These are phyloP conservation scores for Diaporthe amygdali DNA, from an alignment of 2,329 filamentous ascomycete species.

Conservation along the genomic window DNA sequence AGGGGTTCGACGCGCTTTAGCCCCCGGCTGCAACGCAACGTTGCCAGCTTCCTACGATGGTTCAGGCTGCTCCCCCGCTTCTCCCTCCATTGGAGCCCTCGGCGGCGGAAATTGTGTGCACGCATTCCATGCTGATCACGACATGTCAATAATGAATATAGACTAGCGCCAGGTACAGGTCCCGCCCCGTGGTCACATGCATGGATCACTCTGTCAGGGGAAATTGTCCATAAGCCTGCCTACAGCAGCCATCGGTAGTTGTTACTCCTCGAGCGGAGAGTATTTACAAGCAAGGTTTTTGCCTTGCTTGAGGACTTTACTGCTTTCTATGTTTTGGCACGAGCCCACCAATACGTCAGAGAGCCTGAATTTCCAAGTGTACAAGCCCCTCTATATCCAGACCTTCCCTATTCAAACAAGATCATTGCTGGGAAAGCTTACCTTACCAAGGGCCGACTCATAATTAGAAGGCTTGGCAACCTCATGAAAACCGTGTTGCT, in stretches of 20 bases:
- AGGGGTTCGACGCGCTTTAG: neutral
- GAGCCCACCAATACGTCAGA: too few relatives aligned
- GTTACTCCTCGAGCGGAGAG: neutral
- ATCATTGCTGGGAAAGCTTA: too few relatives aligned
- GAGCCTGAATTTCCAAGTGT: too few relatives aligned
- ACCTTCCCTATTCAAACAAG: too few relatives aligned
- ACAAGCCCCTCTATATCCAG: too few relatives aligned
- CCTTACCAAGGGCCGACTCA: too few relatives aligned
- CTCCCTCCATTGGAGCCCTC: neutral
- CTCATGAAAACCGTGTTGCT: too few relatives aligned
- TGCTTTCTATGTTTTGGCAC: too few relatives aligned
- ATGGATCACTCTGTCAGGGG: too few relatives aligned
- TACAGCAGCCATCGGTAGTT: neutral
- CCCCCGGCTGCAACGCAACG: neutral
- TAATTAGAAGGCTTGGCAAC: too few relatives aligned
- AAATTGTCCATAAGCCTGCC: neutral
- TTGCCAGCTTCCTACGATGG: neutral
- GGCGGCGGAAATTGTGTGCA: neutral
- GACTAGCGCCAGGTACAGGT: neutral
- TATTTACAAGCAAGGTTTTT: neutral
- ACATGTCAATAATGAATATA: neutral
- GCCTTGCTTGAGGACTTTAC: too few relatives aligned
- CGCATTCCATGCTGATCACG: neutral
- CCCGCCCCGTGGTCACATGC: too few relatives aligned
- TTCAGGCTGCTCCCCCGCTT: neutral